Evolutionary conservation across 2,329 filamentous ascomycete species (phyloP).

Genomic region (Pyrenophora tritici-repentis): DNA sequence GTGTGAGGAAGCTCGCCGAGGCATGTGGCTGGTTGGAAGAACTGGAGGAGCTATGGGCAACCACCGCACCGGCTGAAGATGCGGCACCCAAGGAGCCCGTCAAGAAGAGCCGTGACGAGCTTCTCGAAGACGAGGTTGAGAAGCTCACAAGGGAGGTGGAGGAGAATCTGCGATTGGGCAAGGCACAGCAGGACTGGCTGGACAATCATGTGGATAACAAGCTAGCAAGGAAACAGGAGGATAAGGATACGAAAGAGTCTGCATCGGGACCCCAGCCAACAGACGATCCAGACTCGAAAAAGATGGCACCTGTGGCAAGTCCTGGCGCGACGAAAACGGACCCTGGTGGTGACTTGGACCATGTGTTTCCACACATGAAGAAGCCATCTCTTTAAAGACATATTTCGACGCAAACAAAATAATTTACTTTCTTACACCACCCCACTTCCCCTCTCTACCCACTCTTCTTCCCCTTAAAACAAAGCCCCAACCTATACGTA

Average conservation of each 20-base stretch:
- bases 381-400: constrained; percentile 53
- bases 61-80: constrained; percentile 57
- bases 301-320: constrained; percentile 13
- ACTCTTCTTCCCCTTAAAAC: no score
- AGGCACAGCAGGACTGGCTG: constrained; percentile 42
- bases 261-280: constrained; percentile 7
- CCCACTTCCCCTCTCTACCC: no score
- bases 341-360: constrained; percentile 23
- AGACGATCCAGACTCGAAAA: constrained; percentile 9
- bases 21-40: constrained; percentile 86
- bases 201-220: constrained; percentile 40
- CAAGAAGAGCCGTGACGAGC: constrained; percentile 58
- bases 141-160: constrained; percentile 64
- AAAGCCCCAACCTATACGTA: no score
- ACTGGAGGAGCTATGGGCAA: constrained; percentile 75
- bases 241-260: not conserved
- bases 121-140: constrained; percentile 61
- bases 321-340: constrained; percentile 1
- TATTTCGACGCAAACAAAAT: no score
- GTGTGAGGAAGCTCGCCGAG: constrained; percentile 77
- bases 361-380: constrained; percentile 40
- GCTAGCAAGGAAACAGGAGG: constrained; percentile 24
- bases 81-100: constrained; percentile 39
- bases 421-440: no score
- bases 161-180: constrained; percentile 51